These are phyloP conservation scores for Podospora didyma DNA, from an alignment of 495 filamentous ascomycete genomes.

Conservation along the genomic window DNA sequence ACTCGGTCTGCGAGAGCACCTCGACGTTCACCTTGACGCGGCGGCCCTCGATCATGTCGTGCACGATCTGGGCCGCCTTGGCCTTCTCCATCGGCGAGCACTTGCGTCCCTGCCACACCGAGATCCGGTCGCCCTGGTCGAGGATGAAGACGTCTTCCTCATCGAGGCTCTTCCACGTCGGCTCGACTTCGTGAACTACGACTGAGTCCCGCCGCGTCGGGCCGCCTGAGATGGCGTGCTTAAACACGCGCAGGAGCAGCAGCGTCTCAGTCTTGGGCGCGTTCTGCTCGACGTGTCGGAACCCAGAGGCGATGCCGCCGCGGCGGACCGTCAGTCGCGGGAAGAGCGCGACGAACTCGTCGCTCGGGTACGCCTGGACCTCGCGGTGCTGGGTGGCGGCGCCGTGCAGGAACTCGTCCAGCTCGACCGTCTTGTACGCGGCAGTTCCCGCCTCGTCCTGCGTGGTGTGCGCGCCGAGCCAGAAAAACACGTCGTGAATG, in stretches of 20 bases:
- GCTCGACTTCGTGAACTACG: slow-evolving; percentile 59
- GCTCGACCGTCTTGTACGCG: slow-evolving; percentile 63
- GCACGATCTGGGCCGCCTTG: slow-evolving; percentile 59
- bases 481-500: slow-evolving; percentile 57
- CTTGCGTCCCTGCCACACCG: slow-evolving; percentile 60
- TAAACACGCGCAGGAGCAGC: slow-evolving; percentile 56
- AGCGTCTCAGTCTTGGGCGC: slow-evolving; percentile 32
- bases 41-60: slow-evolving; percentile 46
- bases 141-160: slow-evolving; percentile 60
- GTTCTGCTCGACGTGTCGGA: slow-evolving; percentile 53
- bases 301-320: slow-evolving; percentile 58
- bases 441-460: slow-evolving; percentile 62
- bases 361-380: slow-evolving; percentile 50
- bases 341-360: slow-evolving; percentile 56
- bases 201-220: slow-evolving; percentile 40
- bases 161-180: slow-evolving; percentile 56
- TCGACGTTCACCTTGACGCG: slow-evolving; percentile 50
- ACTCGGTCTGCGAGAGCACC: slow-evolving; percentile 54
- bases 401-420: slow-evolving; percentile 59
- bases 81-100: slow-evolving; percentile 63
- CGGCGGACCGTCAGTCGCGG: slow-evolving; percentile 47
- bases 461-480: slow-evolving; percentile 54
- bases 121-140: slow-evolving; percentile 57
- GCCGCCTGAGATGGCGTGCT: slow-evolving; percentile 31
- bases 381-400: slow-evolving; percentile 58